These are phyloP conservation scores for Backusella circina DNA, from an alignment of 192 early-diverging fungal genomes.

Conservation along the genomic window DNA sequence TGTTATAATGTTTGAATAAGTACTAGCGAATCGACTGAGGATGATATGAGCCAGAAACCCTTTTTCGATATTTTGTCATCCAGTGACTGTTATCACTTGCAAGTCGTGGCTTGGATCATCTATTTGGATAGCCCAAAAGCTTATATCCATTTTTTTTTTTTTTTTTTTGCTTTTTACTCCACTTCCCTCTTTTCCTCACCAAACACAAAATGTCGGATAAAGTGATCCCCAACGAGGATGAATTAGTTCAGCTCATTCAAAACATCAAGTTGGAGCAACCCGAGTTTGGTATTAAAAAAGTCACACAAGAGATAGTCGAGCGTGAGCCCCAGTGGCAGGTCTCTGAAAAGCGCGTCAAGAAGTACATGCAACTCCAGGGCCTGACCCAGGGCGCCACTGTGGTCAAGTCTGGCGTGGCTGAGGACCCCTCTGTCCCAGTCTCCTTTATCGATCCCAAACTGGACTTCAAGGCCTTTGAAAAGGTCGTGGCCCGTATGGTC, in stretches of 20 bases:
- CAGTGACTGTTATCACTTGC: not conserved
- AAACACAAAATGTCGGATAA: constrained; percentile 7
- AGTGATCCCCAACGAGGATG: constrained; percentile 30
- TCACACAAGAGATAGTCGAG: constrained; percentile 36
- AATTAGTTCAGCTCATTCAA: constrained; percentile 37
- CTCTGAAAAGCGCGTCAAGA: constrained; percentile 61
- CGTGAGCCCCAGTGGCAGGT: constrained; percentile 51
- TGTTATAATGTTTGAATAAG: too few species aligned
- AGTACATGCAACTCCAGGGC: constrained; percentile 47
- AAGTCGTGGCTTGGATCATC: not conserved
- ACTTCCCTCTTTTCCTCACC: not conserved
- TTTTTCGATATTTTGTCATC: not conserved
- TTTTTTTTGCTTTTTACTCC: not conserved
- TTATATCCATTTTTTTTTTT: not conserved
- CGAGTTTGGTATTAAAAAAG: constrained; percentile 49
- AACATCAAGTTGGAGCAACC: constrained; percentile 46
- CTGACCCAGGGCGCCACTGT: constrained; percentile 34
- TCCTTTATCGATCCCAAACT: constrained; percentile 43
- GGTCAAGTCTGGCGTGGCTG: constrained; percentile 36
- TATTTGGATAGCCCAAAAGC: not conserved
- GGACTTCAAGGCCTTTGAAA: constrained; percentile 35
- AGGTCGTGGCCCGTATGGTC: constrained; percentile 30
- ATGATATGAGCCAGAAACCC: too few species aligned
- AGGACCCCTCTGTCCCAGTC: constrained; percentile 49
- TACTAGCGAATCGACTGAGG: too few species aligned